These are phyloP conservation scores for Trypanosomatidae sp. DNA, from an alignment of 208 protist genomes.

Conservation along the genomic window DNA sequence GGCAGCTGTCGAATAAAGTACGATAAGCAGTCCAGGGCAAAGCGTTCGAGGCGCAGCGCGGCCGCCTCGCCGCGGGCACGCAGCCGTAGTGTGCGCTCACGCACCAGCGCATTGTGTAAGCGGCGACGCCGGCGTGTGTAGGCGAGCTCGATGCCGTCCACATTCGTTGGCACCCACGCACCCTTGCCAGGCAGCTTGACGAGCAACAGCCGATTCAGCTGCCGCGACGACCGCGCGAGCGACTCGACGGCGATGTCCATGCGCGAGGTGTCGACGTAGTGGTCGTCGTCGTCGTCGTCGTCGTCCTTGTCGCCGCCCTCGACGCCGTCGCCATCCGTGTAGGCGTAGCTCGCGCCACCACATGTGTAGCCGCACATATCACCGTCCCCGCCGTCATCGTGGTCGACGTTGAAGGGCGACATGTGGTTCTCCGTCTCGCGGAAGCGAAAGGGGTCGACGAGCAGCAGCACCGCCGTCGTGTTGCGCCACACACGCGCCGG, in stretches of 20 bases:
- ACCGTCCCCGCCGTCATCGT: neutral
- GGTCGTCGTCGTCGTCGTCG: conserved; percentile 9
- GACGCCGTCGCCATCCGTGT: conserved; percentile 7
- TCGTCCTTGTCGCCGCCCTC: conserved; percentile 1
- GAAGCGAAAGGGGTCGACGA: conserved; percentile 43
- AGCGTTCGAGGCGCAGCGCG: conserved; percentile 16
- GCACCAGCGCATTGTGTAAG: conserved; percentile 1
- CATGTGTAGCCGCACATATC: too few relatives aligned
- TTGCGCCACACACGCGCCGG: conserved; percentile 14
- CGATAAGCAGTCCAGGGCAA: conserved; percentile 14
- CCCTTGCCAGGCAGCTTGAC: conserved; percentile 19
- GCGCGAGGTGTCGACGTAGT: conserved; percentile 5
- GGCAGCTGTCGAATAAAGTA: conserved; percentile 28
- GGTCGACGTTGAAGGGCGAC: conserved; percentile 26
- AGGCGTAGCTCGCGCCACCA: conserved; percentile 2
- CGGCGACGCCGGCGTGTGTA: conserved; percentile 11
- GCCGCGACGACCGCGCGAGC: conserved; percentile 12
- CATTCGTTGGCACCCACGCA: conserved; percentile 15
- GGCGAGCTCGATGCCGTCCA: conserved; percentile 28
- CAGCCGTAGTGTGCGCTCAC: conserved; percentile 18
- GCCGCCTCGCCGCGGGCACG: conserved; percentile 11
- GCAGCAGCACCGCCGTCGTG: conserved; percentile 23
- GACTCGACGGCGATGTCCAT: too few relatives aligned
- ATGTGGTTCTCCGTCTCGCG: conserved; percentile 12
- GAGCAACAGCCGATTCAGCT: conserved; percentile 23